phyloP scores from a whole-genome alignment of 257 asterid species.

The Handroanthus guayacan region DNA sequence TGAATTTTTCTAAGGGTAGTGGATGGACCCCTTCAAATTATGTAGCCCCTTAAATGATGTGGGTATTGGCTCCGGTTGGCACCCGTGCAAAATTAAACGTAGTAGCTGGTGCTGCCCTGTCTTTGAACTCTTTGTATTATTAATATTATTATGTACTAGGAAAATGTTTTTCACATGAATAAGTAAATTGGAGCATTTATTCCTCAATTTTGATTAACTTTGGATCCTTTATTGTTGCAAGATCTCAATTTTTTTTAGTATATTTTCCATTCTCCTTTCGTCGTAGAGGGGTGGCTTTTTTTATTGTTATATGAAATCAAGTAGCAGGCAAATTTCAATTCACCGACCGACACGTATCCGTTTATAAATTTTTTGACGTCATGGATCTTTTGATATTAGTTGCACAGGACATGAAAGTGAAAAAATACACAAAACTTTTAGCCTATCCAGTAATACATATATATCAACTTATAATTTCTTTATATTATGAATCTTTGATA shows the following conservation, averaged over 20 bases:
- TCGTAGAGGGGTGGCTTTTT: too few species aligned
- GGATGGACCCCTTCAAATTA: neutral
- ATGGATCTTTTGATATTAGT: neutral
- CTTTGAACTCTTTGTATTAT: neutral
- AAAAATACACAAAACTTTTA: too few species aligned
- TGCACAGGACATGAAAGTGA: too few species aligned
- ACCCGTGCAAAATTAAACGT: neutral
- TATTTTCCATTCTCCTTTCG: too few species aligned
- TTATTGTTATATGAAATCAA: too few species aligned
- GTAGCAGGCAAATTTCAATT: too few species aligned
- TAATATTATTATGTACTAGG: neutral
- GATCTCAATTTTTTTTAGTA: too few species aligned
- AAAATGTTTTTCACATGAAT: neutral
- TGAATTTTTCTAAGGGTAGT: neutral
- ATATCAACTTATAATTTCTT: too few species aligned
- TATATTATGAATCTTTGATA: too few species aligned
- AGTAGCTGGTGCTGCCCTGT: neutral
- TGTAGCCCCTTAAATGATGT: neutral
- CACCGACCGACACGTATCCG: neutral
- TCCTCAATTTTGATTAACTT: neutral
- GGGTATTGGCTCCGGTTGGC: conserved; percentile 3
- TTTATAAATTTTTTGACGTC: neutral
- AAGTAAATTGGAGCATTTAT: neutral
- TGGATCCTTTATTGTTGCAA: neutral
- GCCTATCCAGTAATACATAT: too few species aligned